phyloP scores from a whole-genome alignment of 208 protist species.

The Wallacemonas sp. region DNA sequence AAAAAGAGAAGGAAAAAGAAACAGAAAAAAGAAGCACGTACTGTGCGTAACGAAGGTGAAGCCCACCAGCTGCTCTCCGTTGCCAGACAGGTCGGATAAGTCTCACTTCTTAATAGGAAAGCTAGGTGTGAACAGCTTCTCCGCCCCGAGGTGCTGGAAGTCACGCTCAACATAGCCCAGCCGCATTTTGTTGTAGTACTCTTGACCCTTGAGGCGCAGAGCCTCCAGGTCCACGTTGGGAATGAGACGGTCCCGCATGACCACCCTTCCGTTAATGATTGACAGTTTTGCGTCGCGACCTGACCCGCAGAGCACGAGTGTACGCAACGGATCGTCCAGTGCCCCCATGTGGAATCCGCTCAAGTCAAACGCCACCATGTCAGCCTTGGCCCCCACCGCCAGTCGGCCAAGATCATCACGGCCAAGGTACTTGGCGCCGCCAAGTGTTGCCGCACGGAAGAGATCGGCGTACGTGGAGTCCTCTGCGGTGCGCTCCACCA shows the following conservation, averaged over 20 bases:
- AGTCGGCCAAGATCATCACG: constrained; percentile 7
- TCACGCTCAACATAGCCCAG: constrained; percentile 7
- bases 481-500: background rate
- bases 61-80: too few relatives aligned
- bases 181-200: constrained; percentile 7
- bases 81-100: background rate
- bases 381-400: background rate
- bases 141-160: constrained; percentile 1
- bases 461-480: constrained; percentile 5
- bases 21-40: background rate
- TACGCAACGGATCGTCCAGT: background rate
- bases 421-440: constrained; percentile 1
- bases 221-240: constrained; percentile 3
- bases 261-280: constrained; percentile 2
- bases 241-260: constrained; percentile 3
- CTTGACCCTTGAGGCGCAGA: background rate
- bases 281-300: constrained; percentile 7
- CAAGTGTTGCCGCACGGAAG: background rate
- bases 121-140: constrained; percentile 5
- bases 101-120: background rate
- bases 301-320: background rate
- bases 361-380: constrained; percentile 8
- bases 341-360: background rate
- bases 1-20: background rate
- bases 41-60: background rate